phyloP scores from a whole-genome alignment of 148 eudicot species.

The Polygonum maritimum region DNA sequence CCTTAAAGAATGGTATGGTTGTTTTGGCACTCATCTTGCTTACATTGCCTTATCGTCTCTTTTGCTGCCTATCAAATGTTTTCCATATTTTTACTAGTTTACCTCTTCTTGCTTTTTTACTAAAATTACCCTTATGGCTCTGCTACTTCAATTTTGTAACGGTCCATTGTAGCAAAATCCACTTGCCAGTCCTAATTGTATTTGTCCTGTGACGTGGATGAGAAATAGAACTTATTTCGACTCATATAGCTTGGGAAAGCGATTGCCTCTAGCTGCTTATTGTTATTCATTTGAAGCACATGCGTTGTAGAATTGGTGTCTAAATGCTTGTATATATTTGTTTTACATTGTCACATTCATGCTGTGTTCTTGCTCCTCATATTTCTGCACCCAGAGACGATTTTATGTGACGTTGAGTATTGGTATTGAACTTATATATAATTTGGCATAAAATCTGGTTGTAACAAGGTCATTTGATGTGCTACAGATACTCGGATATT shows the following conservation, averaged over 20 bases:
- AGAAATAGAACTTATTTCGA: background rate
- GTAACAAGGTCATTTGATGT: background rate
- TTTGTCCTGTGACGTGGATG: background rate
- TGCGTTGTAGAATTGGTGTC: background rate
- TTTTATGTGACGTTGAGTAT: background rate
- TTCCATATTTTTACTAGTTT: background rate
- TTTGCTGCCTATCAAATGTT: background rate
- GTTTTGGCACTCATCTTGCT: background rate
- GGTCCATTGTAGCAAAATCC: too few species aligned
- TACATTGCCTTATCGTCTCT: background rate
- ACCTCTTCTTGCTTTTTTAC: background rate
- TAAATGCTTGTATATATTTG: background rate
- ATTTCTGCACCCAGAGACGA: background rate
- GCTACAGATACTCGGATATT: slow-evolving; percentile 14
- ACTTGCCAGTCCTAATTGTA: too few species aligned
- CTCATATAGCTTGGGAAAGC: background rate
- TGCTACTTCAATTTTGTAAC: background rate
- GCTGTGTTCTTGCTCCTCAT: background rate
- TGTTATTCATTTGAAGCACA: background rate
- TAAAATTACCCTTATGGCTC: background rate
- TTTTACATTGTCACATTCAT: background rate
- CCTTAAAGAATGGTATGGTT: slow-evolving; percentile 32
- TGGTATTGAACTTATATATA: background rate
- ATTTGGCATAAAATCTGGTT: background rate
- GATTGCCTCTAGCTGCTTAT: background rate